Base-by-base conservation (phyloP, 495 filamentous ascomycete species). In the Parathielavia hyrcaniae region DNA sequence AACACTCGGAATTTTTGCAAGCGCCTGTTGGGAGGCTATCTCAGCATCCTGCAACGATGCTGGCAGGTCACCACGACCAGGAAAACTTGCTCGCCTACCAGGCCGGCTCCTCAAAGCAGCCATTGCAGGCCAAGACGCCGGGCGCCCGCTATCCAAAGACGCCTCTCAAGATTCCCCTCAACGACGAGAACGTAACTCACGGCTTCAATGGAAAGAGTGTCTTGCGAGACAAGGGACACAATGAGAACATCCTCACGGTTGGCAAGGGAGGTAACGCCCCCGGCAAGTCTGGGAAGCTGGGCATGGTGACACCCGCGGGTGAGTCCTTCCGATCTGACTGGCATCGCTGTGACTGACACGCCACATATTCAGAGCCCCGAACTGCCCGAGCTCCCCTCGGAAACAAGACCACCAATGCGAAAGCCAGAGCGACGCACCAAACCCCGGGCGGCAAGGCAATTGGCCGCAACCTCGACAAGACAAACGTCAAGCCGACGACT, bases 341-440 rank as follows among this genome's bases (percentile, higher is more conserved):
- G n/a, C 19, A 7, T 22, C 11, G 55, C 4, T 16, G 49, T 44
- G 75, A 76, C 62, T 52, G 10, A 52, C 35, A 19, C 47, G 79
- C n/a, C n/a, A n/a, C n/a, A 61, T 8, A 23, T 20, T 50, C 57
- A 89, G 87, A 79, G 45, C 80, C 85, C 47, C 82, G 83, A 41
- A 86, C 79, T 13, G 61, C 22, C 47, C 85, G 90, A 59, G 91
- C 93, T 40, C 86, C 89, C 5, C 73, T 97, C 50, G 95, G 95
- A 39, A 80, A 85, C 76, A 99, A 99, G 72, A 97, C 92, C 0
- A 97, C 93, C 44, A 99, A 99, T 72, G 88, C 87, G 41, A 97
- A 93, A 75, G 80, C 88, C 51, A 88, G 79, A 65, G 79, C 79
- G 5, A 79, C 85, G 39, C 83, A 86, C 62, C 89, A 72, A 19